Evolutionary conservation across 805 yeast genomes (phyloP), one percentile per base, ranked within the genome.

Genomic region (Cyberlindnera galapagoensis): DNA sequence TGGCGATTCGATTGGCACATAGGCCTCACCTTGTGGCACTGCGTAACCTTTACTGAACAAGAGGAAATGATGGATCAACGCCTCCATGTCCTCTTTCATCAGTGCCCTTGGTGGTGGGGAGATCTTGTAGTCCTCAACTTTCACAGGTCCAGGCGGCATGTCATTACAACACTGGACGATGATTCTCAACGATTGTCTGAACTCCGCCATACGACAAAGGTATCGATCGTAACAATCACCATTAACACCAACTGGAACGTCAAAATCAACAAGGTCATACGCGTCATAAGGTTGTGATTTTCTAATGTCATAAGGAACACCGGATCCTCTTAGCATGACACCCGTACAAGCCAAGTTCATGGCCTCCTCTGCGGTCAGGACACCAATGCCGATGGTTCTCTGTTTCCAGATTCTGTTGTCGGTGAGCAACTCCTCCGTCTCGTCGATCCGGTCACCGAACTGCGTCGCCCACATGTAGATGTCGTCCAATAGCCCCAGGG

Each of bases 391-490:
- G 35, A 76, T 62, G 17, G 94, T 82, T 67, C 95, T 78, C 56
- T 80, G 81, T 63, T 79, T 80, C 95, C 95, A 85, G 60, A 85
- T 85, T 64, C 95, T 80, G 63, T 85, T 85, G 55, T 83, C 94
- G 30, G 95, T 83, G 44, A 80, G 70, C 63, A 85, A 71, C 62
- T 85, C 95, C 65, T 85, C 95, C 42, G 82, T 78, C 62, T 85
- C 95, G 59, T 85, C 95, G 46, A 85, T 63, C 65, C 95, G 76
- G 65, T 85, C 95, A 56, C 94, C 95, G 48, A 85, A 85, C 66
- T 85, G 95, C 16, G 95, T 85, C 35, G 94, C 94, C 95, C 95
- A 85, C 90, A 84, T 84, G 62, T 82, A 85, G 44, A 85, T 85
- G 57, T 85, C 95, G 59, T 85, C 95, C 49, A 85, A 71, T 52